Base-by-base conservation (phyloP, 2,329 filamentous ascomycete species). In the Fusarium sp. region DNA sequence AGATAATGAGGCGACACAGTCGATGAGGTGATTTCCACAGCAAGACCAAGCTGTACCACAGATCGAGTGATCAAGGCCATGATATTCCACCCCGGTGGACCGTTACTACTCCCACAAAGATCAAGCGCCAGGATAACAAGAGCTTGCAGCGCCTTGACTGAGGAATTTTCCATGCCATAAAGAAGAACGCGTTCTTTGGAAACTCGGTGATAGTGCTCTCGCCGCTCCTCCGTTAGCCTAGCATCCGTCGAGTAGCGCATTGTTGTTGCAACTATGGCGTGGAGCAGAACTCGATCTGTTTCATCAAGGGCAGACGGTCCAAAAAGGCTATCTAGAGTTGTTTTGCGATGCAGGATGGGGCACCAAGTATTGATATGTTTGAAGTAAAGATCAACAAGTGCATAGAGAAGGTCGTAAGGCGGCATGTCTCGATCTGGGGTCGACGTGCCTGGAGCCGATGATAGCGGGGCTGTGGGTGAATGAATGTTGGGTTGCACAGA, bases 41-140 rank as follows among this genome's bases (percentile, higher is more conserved):
- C 91, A 31, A 98, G 83, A 0, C 95, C 95, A 2, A 97, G 85
- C 80, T 97, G 94, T 4, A 97, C 94, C 3, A 97, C 94, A 11
- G 93, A 94, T 25, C 95, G 89, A 3, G 94, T 95, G 69, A 97
- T 97, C 55, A 97, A 83, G 11, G 95, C 94, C 80, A 97, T 90
- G 64, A 97, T 87, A 78, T 97, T 97, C 94, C 94, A 97, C 5
- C 94, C 94, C 0, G 94, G 94, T 4, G 94, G 94, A 0, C 95
- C 95, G 79, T 97, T 97, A 41, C 94, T 94, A 75, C 89, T 93
- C 13, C 95, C 95, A 36, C 94, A 92, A 29, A 97, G 87, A 78
- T 97, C 94, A 15, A 97, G 83, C 0, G 94, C 93, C 9, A 97
- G 84, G 54, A 97, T 96, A 3, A 97, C 93, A 11, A 97, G 84